Conservation (phyloP, 73 alveolate species). For the Breviolum minutum region DNA sequence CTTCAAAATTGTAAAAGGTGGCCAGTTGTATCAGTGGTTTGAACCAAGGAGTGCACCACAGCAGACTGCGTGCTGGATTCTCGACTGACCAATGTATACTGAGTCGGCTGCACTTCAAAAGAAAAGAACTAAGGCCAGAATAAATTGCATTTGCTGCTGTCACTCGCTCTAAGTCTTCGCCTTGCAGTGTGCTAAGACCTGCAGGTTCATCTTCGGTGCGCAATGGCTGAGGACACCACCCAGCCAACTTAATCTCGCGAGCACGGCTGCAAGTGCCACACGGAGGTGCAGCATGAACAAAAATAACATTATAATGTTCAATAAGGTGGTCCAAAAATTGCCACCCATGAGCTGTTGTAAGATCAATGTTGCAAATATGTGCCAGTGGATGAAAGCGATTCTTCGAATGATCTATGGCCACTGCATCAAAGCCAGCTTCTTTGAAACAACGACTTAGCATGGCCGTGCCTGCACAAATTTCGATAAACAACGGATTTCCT, state of each 20-base stretch:
- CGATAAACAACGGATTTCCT: neutral
- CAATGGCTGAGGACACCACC: neutral
- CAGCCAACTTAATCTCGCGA: neutral
- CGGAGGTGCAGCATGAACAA: neutral
- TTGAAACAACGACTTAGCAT: slow-evolving; percentile 9
- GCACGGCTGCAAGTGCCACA: slow-evolving; percentile 2
- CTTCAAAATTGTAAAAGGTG: neutral
- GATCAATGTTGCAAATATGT: neutral
- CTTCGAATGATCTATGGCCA: neutral
- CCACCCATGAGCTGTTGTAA: neutral
- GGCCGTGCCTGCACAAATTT: slow-evolving; percentile 1
- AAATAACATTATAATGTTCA: neutral
- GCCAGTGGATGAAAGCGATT: neutral
- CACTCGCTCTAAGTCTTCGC: neutral
- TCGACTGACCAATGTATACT: neutral
- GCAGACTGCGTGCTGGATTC: neutral
- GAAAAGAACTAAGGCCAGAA: neutral
- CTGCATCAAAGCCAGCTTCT: neutral
- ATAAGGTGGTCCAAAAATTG: neutral
- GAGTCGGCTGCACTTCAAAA: neutral
- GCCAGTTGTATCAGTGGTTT: neutral
- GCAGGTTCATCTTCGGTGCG: neutral
- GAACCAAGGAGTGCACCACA: neutral
- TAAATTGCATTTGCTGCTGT: neutral
- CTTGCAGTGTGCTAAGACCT: neutral